Evolutionary conservation across 805 yeast species (phyloP), one percentile per base, ranked within the genome.

Genomic region (Teunomyces funiuensis): DNA sequence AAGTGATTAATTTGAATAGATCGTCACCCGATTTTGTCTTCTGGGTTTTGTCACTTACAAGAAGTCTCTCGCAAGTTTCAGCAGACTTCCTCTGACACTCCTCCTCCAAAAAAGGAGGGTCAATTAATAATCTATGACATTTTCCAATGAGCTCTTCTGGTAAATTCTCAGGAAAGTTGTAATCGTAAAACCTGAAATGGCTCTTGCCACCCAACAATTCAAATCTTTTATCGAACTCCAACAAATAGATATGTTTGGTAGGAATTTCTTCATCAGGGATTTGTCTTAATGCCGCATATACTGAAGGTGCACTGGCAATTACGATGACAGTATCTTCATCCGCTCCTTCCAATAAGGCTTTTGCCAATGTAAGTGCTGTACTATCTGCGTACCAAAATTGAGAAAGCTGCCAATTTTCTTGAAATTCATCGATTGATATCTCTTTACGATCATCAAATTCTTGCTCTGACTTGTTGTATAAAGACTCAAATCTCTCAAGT

Each of bases 351-450:
- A 88, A 61, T 30, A 88, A 66, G 6, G 87, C 93, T 45, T 76
- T 77, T 0, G 88, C 93, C 14, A 88, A 60, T 0, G 64, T 56
- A 39, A 73, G 74, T 0, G 96, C 89, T 0, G 97, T 89, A 2
- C 69, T 63, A 45, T 88, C 90, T 42, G 75, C 67, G 57, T 88
- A 89, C 89, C 97, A 89, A 65, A 89, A 89, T 61, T 89, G 97
- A 1, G 96, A 88, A 28, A 90, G 71, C 56, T 88, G 93, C 97
- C 97, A 89, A 63, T 89, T 96, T 62, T 89, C 97, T 56, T 85
- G 73, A 61, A 89, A 89, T 28, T 79, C 71, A 40, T 83, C 87
- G 62, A 90, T 90, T 15, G 81, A 77, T 41, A 76, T 44, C 11
- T 51, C 41, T 22, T 41, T 40, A 11, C 23, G 42, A 51, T 38